phyloP scores from a whole-genome alignment of 805 yeast species.

The Sugiyamaella valdiviana region DNA sequence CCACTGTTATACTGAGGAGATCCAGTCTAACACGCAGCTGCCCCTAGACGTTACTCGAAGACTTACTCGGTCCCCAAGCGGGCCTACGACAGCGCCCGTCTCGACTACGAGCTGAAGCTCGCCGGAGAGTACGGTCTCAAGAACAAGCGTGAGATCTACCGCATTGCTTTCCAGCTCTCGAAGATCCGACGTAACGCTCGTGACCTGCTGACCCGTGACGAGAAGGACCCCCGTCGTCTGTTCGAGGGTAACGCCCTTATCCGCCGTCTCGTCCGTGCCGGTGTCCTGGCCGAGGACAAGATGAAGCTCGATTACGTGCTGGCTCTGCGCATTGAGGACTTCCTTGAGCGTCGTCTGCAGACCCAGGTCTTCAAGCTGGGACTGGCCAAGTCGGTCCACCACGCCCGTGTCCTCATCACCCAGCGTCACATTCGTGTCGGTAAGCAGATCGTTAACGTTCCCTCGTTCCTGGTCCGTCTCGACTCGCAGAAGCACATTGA shows the following conservation, averaged over 20 bases:
- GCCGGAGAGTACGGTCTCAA: constrained; percentile 99
- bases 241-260: constrained; percentile 99
- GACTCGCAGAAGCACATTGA: constrained; percentile 99
- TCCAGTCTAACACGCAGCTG: constrained; percentile 47
- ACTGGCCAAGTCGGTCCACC: constrained; percentile 98
- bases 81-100: constrained; percentile 99
- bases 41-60: constrained; percentile 99
- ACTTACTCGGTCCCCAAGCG: constrained; percentile 99
- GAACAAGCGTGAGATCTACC: constrained; percentile 99
- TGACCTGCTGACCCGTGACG: constrained; percentile 99
- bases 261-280: constrained; percentile 98
- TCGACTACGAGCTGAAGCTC: constrained; percentile 97
- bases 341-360: constrained; percentile 99
- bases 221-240: constrained; percentile 99
- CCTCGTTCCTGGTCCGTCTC: constrained; percentile 99
- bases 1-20: not conserved
- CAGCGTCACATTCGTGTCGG: constrained; percentile 99
- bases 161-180: constrained; percentile 98
- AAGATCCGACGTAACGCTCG: constrained; percentile 99
- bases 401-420: constrained; percentile 97
- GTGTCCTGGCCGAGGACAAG: constrained; percentile 98
- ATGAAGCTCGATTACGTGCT: constrained; percentile 99
- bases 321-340: constrained; percentile 96
- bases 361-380: constrained; percentile 99
- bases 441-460: constrained; percentile 97